Percentiles rank a stretch among this genome's conserved stretches.
Conservation (phyloP, 2,329 filamentous ascomycete genomes). For the Periglandula ipomoeae region DNA sequence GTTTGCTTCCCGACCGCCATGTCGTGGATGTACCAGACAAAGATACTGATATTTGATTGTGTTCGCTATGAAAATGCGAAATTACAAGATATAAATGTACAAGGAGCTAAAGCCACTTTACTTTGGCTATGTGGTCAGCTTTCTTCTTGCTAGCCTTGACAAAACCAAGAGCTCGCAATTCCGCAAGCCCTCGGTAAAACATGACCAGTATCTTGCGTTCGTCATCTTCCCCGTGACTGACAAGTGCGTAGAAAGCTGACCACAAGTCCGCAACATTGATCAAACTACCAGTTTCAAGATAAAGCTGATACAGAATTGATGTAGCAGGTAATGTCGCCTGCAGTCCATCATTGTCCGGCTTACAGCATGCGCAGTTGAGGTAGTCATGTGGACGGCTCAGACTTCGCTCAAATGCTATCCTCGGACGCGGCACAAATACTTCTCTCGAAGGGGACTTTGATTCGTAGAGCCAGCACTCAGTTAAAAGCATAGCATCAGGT, state of each 20-base stretch:
- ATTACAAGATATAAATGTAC: background rate
- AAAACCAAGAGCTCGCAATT: conserved; percentile 77
- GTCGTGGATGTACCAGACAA: background rate
- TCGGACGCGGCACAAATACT: conserved; percentile 67
- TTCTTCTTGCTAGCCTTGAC: conserved; percentile 87
- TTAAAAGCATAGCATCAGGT: conserved; percentile 43
- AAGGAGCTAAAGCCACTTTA: conserved; percentile 58
- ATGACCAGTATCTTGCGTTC: conserved; percentile 56
- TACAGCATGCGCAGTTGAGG: conserved; percentile 63
- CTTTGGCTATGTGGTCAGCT: conserved; percentile 82
- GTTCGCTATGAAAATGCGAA: background rate
- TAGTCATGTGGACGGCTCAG: conserved; percentile 69
- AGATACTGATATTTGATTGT: background rate
- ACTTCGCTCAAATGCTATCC: conserved; percentile 60
- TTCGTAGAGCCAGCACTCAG: conserved; percentile 71
- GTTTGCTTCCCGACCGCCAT: background rate
- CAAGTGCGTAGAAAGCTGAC: conserved; percentile 62
- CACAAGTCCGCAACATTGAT: conserved; percentile 76
- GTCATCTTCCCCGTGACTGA: conserved; percentile 36
- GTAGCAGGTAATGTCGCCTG: conserved; percentile 58
- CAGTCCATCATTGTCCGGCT: conserved; percentile 36
- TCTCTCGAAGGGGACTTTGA: conserved; percentile 59
- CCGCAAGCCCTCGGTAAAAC: conserved; percentile 80
- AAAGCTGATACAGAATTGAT: conserved; percentile 68
- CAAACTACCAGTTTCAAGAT: conserved; percentile 65